Conservation (phyloP, 1,139 yeast species). For the Kurtzmaniella quercitrusa region DNA sequence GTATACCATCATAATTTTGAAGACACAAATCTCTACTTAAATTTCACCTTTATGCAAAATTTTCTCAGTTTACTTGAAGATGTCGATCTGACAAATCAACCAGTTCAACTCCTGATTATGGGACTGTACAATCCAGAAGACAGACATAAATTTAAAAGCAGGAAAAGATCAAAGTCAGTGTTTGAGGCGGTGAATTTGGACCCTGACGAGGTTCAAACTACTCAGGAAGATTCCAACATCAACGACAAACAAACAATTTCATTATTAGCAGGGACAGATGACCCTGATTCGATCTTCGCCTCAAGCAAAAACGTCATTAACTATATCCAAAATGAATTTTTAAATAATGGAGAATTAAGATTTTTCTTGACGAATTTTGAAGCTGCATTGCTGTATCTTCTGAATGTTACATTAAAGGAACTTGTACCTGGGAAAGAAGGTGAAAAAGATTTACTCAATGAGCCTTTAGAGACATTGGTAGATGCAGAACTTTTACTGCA, state of each 20-base stretch:
- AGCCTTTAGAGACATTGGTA: slow-evolving; percentile 22
- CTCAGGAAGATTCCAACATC: slow-evolving; percentile 1
- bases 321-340: slow-evolving; percentile 22
- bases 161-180: slow-evolving; percentile 10
- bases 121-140: slow-evolving; percentile 19
- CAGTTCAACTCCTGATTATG: slow-evolving; percentile 4
- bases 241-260: slow-evolving; percentile 2
- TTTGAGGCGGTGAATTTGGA: slow-evolving; percentile 32
- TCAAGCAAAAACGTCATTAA: slow-evolving; percentile 29
- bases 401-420: slow-evolving; percentile 33
- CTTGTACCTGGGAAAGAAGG: slow-evolving; percentile 13
- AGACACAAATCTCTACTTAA: slow-evolving; percentile 28
- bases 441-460: slow-evolving; percentile 15
- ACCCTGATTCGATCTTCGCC: slow-evolving; percentile 17
- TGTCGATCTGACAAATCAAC: slow-evolving; percentile 16
- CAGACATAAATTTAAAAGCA: slow-evolving; percentile 4
- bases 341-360: slow-evolving; percentile 37
- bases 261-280: slow-evolving; percentile 1
- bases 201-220: slow-evolving; percentile 7
- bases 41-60: slow-evolving; percentile 34
- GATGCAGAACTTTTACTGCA: slow-evolving; percentile 29
- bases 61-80: slow-evolving; percentile 26
- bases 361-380: slow-evolving; percentile 43
- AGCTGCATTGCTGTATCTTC: slow-evolving; percentile 36
- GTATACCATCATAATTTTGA: slow-evolving; percentile 21